These are phyloP conservation scores for Backusella mclennaniae DNA, from an alignment of 192 early-diverging fungal genomes.

Conservation along the genomic window DNA sequence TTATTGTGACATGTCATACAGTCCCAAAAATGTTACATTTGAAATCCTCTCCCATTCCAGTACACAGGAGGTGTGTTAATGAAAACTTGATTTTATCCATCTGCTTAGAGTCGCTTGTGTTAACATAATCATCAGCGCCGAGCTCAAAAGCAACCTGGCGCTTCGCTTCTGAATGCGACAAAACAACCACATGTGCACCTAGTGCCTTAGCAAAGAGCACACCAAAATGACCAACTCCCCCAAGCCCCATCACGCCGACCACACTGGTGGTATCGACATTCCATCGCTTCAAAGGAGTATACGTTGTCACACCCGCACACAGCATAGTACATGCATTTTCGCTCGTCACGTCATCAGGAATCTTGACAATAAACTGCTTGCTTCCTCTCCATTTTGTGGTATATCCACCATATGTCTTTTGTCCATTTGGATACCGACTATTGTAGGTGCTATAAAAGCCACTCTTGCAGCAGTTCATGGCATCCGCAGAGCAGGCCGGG, in stretches of 20 bases:
- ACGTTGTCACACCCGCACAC: constrained; percentile 73
- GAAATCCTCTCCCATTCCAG: neutral
- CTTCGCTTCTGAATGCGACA: constrained; percentile 56
- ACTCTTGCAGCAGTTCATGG: neutral
- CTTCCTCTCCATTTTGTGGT: constrained; percentile 41
- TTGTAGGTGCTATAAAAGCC: constrained; percentile 1
- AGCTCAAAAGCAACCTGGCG: constrained; percentile 53
- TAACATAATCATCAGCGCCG: constrained; percentile 43
- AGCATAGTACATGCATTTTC: constrained; percentile 64
- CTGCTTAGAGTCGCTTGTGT: constrained; percentile 7
- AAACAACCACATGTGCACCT: constrained; percentile 50
- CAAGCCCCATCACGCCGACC: neutral
- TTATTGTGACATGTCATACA: too few species aligned
- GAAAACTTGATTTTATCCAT: neutral
- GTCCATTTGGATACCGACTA: constrained; percentile 3
- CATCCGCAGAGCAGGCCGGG: neutral
- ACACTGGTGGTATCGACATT: constrained; percentile 33
- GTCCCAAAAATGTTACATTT: neutral
- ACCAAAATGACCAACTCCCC: constrained; percentile 57
- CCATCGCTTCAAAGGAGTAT: neutral
- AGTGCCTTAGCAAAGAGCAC: constrained; percentile 49
- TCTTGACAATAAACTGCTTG: constrained; percentile 56
- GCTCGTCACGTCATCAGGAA: constrained; percentile 44
- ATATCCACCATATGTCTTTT: constrained; percentile 40
- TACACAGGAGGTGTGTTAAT: constrained; percentile 30